These are phyloP conservation scores for Raddia guianensis DNA, from an alignment of 176 grass and related monocot species.

Conservation along the genomic window DNA sequence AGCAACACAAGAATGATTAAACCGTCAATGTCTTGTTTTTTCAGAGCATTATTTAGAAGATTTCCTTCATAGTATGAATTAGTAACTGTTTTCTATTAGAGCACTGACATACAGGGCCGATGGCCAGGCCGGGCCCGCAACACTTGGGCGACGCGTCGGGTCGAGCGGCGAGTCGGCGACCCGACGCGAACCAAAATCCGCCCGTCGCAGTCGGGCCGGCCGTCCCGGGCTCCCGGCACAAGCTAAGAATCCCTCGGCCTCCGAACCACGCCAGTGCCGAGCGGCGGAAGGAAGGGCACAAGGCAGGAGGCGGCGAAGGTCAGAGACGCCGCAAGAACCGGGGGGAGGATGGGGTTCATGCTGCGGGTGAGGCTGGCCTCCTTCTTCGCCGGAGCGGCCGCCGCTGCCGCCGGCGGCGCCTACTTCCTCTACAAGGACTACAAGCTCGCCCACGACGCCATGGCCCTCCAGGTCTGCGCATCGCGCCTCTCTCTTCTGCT, in stretches of 20 bases:
- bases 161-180: no score
- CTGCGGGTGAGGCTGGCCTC: slow-evolving; percentile 80
- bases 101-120: no score
- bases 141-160: no score
- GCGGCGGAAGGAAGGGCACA: slow-evolving; percentile 17
- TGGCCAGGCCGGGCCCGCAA: no score
- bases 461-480: slow-evolving; percentile 58
- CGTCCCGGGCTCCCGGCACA: background rate
- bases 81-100: no score
- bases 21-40: no score
- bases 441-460: slow-evolving; percentile 75
- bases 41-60: no score
- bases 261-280: background rate
- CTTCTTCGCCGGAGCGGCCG: slow-evolving; percentile 86
- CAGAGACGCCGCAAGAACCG: slow-evolving; percentile 17
- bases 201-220: slow-evolving; percentile 11
- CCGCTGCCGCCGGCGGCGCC: slow-evolving; percentile 53
- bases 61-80: no score
- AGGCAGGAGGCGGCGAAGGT: slow-evolving; percentile 24
- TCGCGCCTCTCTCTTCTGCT: background rate
- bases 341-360: slow-evolving; percentile 77
- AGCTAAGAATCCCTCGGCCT: background rate
- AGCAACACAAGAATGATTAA: no score
- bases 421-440: slow-evolving; percentile 99
- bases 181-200: background rate